Base-by-base conservation (phyloP, 768 basidiomycete genomes). In the Rhizopogon rudus region DNA sequence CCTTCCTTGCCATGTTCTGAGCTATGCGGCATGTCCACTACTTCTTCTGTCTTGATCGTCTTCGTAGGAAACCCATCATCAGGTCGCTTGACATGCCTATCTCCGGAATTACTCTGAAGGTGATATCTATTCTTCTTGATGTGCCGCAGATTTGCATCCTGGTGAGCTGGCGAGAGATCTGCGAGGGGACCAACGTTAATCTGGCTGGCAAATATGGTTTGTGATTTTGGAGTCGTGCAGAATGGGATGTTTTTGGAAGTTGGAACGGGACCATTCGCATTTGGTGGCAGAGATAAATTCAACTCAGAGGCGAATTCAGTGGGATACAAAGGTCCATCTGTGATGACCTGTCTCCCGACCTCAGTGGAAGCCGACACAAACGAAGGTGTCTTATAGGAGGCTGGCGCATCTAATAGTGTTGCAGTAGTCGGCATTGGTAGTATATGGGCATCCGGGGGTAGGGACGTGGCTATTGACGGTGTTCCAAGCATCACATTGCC, bases 71-170 rank as follows among this genome's bases (percentile, higher is more conserved):
- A n/a, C 17, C 16, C 22, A 6, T 54, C 35, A n/a, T 40, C 49
- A 9, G 29, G 17, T 40, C 16, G 58, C 13, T 61, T 65, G 20
- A 57, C 68, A 44, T 66, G 71, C 39, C 69, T 64, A 40, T 70
- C 66, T 14, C 66, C 68, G 35, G 59, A 45, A 20, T 63, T 61
- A 28, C 53, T 69, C 51, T 64, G 67, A n/a, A 58, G 41, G 25
- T 60, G 65, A 20, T 60, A 48, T 16, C 66, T 68, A 43, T 57
- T 57, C 17, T 56, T 60, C 31, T 65, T 71, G 48, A 69, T 52
- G 54, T 69, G 68, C 40, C 68, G 70, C 37, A 69, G 66, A 52
- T 69, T 69, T 1, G 64, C 66, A 3, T 57, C 67, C 41, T 45
- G 62, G 28, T 70, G 64, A 29, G 66, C 52, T 3, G 67, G 65